Evolutionary conservation across 2,329 filamentous ascomycete genomes (phyloP).

Genomic region (Cladosporium phlei): DNA sequence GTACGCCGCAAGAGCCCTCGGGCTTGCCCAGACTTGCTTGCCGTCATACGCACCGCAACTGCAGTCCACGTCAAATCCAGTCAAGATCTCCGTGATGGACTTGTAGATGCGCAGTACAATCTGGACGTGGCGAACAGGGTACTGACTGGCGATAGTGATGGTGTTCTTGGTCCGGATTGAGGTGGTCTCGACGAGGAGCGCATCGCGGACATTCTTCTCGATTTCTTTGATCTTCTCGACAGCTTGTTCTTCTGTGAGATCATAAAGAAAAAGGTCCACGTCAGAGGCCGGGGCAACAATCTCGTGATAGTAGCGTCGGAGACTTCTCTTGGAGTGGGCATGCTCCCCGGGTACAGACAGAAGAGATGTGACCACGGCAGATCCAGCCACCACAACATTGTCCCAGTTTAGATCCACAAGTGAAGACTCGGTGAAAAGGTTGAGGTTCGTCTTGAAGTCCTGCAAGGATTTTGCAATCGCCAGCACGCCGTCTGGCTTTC

Average conservation of each 20-base stretch:
- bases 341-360: slow-evolving; percentile 57
- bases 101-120: slow-evolving; percentile 84
- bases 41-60: slow-evolving; percentile 78
- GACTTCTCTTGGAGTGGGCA: slow-evolving; percentile 36
- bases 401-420: slow-evolving; percentile 73
- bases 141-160: slow-evolving; percentile 78
- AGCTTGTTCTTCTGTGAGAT: slow-evolving; percentile 69
- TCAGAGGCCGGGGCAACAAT: slow-evolving; percentile 77
- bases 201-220: slow-evolving; percentile 68
- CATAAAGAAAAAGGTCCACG: slow-evolving; percentile 82
- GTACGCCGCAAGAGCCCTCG: slow-evolving; percentile 70
- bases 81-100: slow-evolving; percentile 76
- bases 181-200: slow-evolving; percentile 76
- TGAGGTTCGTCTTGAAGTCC: slow-evolving; percentile 75
- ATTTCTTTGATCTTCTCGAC: slow-evolving; percentile 81
- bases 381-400: slow-evolving; percentile 77
- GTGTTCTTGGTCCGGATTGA: slow-evolving; percentile 82
- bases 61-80: slow-evolving; percentile 84
- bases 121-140: slow-evolving; percentile 66
- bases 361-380: slow-evolving; percentile 73
- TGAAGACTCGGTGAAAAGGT: slow-evolving; percentile 74
- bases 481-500: slow-evolving; percentile 58
- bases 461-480: slow-evolving; percentile 64
- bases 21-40: slow-evolving; percentile 71
- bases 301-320: slow-evolving; percentile 68